phyloP scores from a whole-genome alignment of 1,139 yeast genomes.

The Blastobotrys serpentis region DNA sequence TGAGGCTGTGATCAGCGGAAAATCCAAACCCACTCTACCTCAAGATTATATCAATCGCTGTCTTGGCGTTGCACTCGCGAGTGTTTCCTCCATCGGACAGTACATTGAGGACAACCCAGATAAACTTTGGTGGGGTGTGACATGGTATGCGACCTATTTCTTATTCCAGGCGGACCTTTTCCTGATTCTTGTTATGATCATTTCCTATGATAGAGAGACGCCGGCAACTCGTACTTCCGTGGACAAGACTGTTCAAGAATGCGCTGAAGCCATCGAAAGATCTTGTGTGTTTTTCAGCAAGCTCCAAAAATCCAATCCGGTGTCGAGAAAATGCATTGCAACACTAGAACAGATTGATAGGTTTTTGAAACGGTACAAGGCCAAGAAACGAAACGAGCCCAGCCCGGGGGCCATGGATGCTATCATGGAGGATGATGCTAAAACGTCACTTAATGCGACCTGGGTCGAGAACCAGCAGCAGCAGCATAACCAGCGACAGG shows the following conservation, averaged over 20 bases:
- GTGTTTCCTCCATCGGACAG: constrained; percentile 14
- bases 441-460: neutral
- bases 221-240: neutral
- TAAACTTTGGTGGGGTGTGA: constrained; percentile 17
- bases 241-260: constrained; percentile 1
- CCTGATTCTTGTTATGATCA: constrained; percentile 15
- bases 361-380: neutral
- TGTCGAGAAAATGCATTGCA: constrained; percentile 11
- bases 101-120: constrained; percentile 12
- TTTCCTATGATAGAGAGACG: constrained; percentile 8
- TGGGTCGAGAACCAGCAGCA: neutral
- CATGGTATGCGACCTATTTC: constrained; percentile 22
- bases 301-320: constrained; percentile 11
- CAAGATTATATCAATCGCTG: constrained; percentile 14
- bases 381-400: neutral
- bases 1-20: constrained; percentile 16
- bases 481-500: constrained; percentile 1
- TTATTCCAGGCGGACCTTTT: constrained; percentile 19
- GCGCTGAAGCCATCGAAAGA: constrained; percentile 8
- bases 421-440: neutral
- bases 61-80: constrained; percentile 11
- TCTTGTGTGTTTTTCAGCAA: constrained; percentile 2
- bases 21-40: constrained; percentile 10
- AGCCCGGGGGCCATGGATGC: neutral
- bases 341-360: constrained; percentile 10